phyloP scores from a whole-genome alignment of 2,329 filamentous ascomycete species.

The Colletotrichum aenigma region DNA sequence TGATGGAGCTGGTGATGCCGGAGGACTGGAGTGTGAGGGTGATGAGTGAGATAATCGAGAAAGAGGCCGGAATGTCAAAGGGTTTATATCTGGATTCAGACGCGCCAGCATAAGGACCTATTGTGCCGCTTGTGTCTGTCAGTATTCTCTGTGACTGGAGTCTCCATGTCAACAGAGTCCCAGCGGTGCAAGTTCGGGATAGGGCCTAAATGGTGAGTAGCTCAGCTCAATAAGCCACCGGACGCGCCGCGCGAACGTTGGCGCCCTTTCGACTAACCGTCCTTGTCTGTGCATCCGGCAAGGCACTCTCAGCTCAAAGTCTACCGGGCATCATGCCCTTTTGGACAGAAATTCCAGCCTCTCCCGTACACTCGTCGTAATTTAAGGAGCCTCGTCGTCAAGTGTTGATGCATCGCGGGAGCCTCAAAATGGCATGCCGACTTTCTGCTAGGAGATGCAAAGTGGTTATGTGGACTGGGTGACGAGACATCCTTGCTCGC shows the following conservation, averaged over 20 bases:
- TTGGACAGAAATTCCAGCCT: neutral
- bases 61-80: neutral
- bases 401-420: neutral
- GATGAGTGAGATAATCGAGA: neutral
- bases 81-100: neutral
- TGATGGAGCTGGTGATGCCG: neutral
- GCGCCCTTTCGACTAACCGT: neutral
- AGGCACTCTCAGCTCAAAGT: neutral
- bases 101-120: neutral
- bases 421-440: neutral
- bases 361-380: neutral
- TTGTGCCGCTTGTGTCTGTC: neutral
- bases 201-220: neutral
- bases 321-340: neutral
- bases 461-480: neutral
- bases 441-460: neutral
- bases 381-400: neutral
- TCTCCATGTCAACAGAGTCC: neutral
- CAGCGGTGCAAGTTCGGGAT: neutral
- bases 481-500: neutral
- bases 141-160: neutral
- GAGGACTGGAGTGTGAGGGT: neutral
- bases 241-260: neutral
- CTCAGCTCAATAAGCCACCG: neutral
- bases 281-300: neutral